Conservation (phyloP, 176 grass and related monocot species). For the Raddia distichophylla region DNA sequence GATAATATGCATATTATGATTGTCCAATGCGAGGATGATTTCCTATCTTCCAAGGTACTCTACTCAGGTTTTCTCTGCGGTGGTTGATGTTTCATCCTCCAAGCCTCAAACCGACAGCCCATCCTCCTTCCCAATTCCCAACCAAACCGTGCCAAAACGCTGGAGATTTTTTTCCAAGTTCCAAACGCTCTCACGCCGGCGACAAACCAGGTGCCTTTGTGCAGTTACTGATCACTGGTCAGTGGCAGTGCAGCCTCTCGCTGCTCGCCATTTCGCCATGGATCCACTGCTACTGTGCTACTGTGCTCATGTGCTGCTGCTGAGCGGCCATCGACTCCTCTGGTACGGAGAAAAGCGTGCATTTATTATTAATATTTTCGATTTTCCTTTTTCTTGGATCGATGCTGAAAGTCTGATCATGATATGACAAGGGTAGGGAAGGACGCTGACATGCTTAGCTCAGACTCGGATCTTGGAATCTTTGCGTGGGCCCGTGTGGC, state of each 20-base stretch:
- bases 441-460: neutral
- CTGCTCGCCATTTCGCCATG: neutral
- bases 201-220: neutral
- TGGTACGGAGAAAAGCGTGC: neutral
- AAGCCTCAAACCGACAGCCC: slow-evolving; percentile 9
- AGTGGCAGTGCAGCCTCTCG: neutral
- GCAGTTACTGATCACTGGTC: no score
- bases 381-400: no score
- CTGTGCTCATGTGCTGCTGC: no score
- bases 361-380: neutral
- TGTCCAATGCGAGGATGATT: neutral
- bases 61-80: slow-evolving; percentile 5
- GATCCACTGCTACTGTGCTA: no score
- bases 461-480: neutral
- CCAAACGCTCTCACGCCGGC: neutral
- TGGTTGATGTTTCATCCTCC: slow-evolving; percentile 1
- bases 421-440: neutral
- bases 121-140: neutral
- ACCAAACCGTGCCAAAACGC: neutral
- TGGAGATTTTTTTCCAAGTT: neutral
- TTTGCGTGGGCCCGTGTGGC: neutral
- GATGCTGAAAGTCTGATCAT: slow-evolving; percentile 8
- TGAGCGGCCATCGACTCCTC: no score
- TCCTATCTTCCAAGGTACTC: slow-evolving; percentile 11
- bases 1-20: no score